Evolutionary conservation across 164 flowering plant species (phyloP).

Genomic region (Umbellularia californica): DNA sequence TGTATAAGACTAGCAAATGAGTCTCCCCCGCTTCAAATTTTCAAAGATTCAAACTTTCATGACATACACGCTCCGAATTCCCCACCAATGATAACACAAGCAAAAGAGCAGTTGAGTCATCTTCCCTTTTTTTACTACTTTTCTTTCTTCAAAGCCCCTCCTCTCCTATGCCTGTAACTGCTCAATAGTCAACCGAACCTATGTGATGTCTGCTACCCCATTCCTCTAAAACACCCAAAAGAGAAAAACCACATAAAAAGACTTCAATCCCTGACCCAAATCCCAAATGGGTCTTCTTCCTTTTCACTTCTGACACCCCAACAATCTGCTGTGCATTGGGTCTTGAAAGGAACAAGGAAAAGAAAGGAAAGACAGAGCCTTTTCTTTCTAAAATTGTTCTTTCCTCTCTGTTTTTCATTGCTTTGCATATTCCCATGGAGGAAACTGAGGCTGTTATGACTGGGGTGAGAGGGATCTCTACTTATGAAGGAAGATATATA

Average conservation of each 20-base stretch:
- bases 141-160: neutral
- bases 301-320: neutral
- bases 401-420: neutral
- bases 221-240: neutral
- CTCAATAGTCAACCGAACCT: neutral
- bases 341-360: neutral
- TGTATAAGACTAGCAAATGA: too few relatives aligned
- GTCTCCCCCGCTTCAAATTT: neutral
- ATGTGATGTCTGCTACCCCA: neutral
- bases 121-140: neutral
- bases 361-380: neutral
- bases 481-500: conserved; percentile 40
- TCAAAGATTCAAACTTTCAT: neutral
- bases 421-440: conserved; percentile 14
- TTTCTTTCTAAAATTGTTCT: neutral
- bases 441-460: conserved; percentile 9
- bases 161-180: neutral
- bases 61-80: neutral
- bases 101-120: neutral
- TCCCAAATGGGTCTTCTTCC: neutral
- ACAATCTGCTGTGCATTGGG: neutral
- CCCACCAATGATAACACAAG: neutral
- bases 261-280: neutral
- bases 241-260: neutral
- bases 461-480: conserved; percentile 30